Conservation (phyloP, 2,329 filamentous ascomycete genomes). For the Venturia pyrina region DNA sequence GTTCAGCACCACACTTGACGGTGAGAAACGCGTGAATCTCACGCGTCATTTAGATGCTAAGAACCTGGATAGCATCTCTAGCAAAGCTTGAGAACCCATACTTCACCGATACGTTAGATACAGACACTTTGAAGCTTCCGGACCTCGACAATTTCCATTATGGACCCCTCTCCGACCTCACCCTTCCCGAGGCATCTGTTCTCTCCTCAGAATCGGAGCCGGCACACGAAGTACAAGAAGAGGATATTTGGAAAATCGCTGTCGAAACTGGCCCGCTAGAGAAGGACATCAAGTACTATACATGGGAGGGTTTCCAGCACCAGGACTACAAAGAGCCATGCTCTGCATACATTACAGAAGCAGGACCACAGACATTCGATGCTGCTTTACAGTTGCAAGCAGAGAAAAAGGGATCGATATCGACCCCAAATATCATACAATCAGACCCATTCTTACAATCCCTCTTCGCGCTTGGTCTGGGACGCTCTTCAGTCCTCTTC, state of each 20-base stretch:
- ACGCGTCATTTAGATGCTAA: not conserved
- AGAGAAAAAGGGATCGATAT: not conserved
- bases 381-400: constrained; percentile 35
- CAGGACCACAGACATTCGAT: constrained; percentile 56
- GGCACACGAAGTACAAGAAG: constrained; percentile 17
- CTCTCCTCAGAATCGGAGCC: constrained; percentile 20
- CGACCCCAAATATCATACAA: constrained; percentile 28
- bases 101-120: constrained; percentile 25
- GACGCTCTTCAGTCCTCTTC: constrained; percentile 64
- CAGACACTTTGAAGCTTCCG: constrained; percentile 26
- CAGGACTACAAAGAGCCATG: constrained; percentile 28
- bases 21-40: not conserved
- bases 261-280: constrained; percentile 21
- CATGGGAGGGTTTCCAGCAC: constrained; percentile 59
- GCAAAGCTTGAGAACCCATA: constrained; percentile 31
- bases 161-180: constrained; percentile 26
- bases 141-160: constrained; percentile 31
- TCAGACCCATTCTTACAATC: constrained; percentile 34
- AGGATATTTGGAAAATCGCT: constrained; percentile 31
- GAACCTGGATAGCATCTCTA: constrained; percentile 20
- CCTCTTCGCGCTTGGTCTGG: constrained; percentile 57
- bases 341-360: constrained; percentile 57
- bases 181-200: constrained; percentile 23
- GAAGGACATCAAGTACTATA: constrained; percentile 38
- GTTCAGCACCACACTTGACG: not conserved